Evolutionary conservation across 176 grass and related monocot genomes (phyloP), one percentile per base, ranked within the genome.

Genomic region (Miscanthus lutarioriparius): DNA sequence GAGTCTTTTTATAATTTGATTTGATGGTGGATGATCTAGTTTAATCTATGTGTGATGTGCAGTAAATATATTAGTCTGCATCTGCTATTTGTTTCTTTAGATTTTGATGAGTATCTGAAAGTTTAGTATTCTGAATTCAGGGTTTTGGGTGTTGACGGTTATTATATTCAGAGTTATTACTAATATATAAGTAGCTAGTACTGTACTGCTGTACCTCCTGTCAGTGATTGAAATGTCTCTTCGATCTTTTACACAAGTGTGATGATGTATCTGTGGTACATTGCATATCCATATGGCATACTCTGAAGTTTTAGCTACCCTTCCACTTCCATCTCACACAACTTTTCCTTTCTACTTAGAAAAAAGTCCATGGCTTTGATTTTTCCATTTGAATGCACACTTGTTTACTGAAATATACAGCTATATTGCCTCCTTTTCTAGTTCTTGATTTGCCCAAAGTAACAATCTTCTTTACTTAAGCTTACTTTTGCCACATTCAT

Each of bases 151-250:
- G 53, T 53, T 71, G 45, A 64, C 64, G 25, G 25, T 78, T 83
- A 25, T 56, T 59, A 58, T 58, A 78, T 10, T 47, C 38, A 39
- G 40, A 83, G 20, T 30, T 87, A 49, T 16, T 13, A 13, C 5
- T 22, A 54, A 20, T 22, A 54, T 25, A n/a, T 28, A 30, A 30
- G 28, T 30, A 16, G 22, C 22, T 48, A 59, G 53, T 83, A 72
- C 41, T 58, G 75, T 72, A 51, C 73, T 64, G 39, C 17, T 73
- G 74, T 64, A 65, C 74, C 54, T 25, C 54, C 35, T 45, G 17
- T 84, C 8, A 74, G 75, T 79, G 56, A 84, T 36, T 88, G 67
- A 84, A 83, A 35, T n/a, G 27, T 67, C 58, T 25, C 14, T 81
- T 83, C n/a, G n/a, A n/a, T n/a, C 53, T 44, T 74, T 73, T 79